Percentiles rank a stretch among this genome's conserved stretches.
Conservation (phyloP, 305 asterid genomes). For the Solanum hybrid region DNA sequence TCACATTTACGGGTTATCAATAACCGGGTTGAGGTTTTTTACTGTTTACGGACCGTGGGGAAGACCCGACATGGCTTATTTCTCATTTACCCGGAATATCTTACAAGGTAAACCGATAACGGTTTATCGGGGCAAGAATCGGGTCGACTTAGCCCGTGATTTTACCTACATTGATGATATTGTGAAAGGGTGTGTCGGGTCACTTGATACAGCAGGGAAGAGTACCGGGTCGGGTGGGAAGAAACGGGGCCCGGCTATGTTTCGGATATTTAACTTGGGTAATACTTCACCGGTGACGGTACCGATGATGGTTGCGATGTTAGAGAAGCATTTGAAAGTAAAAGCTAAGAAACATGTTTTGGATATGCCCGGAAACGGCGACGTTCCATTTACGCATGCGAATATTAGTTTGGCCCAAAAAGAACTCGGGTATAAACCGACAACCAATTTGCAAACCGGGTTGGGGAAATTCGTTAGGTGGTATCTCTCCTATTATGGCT, state of each 20-base stretch:
- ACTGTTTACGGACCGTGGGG: slow-evolving; percentile 71
- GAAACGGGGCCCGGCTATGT: slow-evolving; percentile 17
- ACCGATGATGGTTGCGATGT: slow-evolving; percentile 46
- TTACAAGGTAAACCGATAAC: slow-evolving; percentile 45
- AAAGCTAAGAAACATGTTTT: slow-evolving; percentile 40
- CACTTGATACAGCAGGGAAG: slow-evolving; percentile 43
- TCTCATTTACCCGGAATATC: slow-evolving; percentile 44
- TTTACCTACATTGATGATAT: slow-evolving; percentile 51
- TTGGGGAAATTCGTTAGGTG: slow-evolving; percentile 46
- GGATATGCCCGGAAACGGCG: slow-evolving; percentile 61
- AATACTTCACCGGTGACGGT: slow-evolving; percentile 53
- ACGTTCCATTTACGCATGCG: slow-evolving; percentile 59
- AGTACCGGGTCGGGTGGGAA: slow-evolving; percentile 61
- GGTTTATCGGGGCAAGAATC: slow-evolving; percentile 40
- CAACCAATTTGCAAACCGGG: slow-evolving; percentile 53
- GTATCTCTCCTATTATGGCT: slow-evolving; percentile 46
- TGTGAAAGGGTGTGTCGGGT: slow-evolving; percentile 44
- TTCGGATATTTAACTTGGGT: slow-evolving; percentile 45
- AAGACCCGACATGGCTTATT: slow-evolving; percentile 61
- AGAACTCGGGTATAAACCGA: slow-evolving; percentile 46
- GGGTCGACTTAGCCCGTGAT: slow-evolving; percentile 50
- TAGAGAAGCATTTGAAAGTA: slow-evolving; percentile 40
- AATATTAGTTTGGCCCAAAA: slow-evolving; percentile 37
- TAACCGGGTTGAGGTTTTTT: slow-evolving; percentile 47
- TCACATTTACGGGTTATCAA: slow-evolving; percentile 46